phyloP scores from a whole-genome alignment of 2,329 filamentous ascomycete species.

The Lecanicillium sp. region DNA sequence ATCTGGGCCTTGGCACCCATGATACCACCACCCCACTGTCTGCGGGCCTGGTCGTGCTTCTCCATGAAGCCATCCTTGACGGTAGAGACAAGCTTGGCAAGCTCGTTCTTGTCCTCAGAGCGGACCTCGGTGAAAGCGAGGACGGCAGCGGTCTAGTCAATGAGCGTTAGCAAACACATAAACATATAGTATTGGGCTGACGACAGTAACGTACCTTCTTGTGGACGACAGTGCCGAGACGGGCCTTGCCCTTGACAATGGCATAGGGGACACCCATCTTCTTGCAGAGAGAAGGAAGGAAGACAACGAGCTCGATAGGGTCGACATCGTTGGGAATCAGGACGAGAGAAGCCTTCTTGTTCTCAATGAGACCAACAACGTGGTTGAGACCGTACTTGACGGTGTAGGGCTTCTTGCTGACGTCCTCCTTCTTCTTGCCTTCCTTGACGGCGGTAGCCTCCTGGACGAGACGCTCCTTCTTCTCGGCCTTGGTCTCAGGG shows the following conservation, averaged over 20 bases:
- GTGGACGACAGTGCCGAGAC: constrained; percentile 97
- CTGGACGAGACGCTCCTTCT: constrained; percentile 98
- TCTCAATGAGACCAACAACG: constrained; percentile 93
- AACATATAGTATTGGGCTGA: too few relatives aligned
- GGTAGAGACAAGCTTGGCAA: constrained; percentile 90
- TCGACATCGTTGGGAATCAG: constrained; percentile 99
- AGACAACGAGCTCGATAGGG: constrained; percentile 98
- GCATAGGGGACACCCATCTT: constrained; percentile 99
- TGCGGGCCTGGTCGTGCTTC: constrained; percentile 85
- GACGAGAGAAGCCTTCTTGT: constrained; percentile 98
- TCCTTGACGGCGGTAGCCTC: constrained; percentile 96
- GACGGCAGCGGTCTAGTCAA: constrained; percentile 95
- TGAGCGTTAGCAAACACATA: too few relatives aligned
- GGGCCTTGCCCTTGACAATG: constrained; percentile 99
- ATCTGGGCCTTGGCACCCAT: constrained; percentile 92
- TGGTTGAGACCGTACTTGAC: constrained; percentile 99
- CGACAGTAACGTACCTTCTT: too few relatives aligned
- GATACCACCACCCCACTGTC: constrained; percentile 99
- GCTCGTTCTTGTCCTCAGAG: constrained; percentile 95
- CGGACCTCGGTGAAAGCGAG: constrained; percentile 94
- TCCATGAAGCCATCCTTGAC: constrained; percentile 98
- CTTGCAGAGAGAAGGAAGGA: constrained; percentile 96
- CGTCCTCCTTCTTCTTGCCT: constrained; percentile 99
- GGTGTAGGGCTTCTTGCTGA: constrained; percentile 98
- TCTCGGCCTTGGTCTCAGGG: constrained; percentile 97